Conservation (phyloP, 495 filamentous ascomycete species). For the Articulospora tetracladia region DNA sequence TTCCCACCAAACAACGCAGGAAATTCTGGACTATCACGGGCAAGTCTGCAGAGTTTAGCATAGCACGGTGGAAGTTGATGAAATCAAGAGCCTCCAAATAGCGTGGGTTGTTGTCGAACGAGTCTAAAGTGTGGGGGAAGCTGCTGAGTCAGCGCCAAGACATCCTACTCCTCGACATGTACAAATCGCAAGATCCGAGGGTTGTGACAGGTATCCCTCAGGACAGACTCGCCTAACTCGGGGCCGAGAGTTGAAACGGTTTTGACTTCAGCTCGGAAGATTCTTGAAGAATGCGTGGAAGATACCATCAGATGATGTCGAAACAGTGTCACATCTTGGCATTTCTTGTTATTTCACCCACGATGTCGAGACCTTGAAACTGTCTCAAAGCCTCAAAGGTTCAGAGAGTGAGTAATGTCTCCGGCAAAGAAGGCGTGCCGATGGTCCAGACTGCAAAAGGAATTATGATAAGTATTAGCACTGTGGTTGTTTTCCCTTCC, state of each 20-base stretch:
- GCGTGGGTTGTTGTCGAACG: too few relatives aligned
- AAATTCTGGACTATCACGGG: too few relatives aligned
- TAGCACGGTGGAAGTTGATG: too few relatives aligned
- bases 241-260: not conserved
- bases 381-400: not conserved
- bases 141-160: too few relatives aligned
- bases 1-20: too few relatives aligned
- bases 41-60: too few relatives aligned
- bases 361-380: not conserved
- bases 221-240: not conserved
- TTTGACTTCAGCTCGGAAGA: not conserved
- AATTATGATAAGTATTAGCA: not conserved
- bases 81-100: too few relatives aligned
- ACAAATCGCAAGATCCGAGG: not conserved
- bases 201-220: not conserved
- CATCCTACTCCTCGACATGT: too few relatives aligned
- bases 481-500: too few relatives aligned
- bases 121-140: too few relatives aligned
- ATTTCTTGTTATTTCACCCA: not conserved
- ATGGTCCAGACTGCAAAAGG: not conserved
- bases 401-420: not conserved
- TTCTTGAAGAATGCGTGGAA: not conserved
- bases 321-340: not conserved
- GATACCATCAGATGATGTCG: conserved; percentile 3
- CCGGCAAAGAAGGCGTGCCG: not conserved